Evolutionary conservation across 2,329 filamentous ascomycete genomes (phyloP).

Genomic region (Fusarium nurragi): DNA sequence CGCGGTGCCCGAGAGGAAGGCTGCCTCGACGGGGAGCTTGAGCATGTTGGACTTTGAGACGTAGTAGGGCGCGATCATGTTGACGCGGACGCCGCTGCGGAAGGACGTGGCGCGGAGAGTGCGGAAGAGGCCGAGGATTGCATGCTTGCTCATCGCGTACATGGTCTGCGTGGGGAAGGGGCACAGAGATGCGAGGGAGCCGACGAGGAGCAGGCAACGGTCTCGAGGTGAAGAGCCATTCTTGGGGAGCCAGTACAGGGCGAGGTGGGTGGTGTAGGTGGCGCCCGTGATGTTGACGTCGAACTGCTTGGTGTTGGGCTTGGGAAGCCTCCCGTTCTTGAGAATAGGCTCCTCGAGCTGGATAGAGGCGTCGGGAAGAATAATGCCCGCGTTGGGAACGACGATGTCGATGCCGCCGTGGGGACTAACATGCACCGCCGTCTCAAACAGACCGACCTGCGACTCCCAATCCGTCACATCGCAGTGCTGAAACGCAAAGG

Average conservation of each 20-base stretch:
- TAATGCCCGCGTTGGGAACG: slow-evolving; percentile 73
- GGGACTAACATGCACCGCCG: slow-evolving; percentile 62
- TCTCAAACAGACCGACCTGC: slow-evolving; percentile 70
- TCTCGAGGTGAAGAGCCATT: slow-evolving; percentile 51
- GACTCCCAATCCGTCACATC: slow-evolving; percentile 73
- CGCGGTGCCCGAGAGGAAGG: slow-evolving; percentile 63
- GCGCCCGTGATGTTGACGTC: slow-evolving; percentile 72
- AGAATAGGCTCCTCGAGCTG: slow-evolving; percentile 59
- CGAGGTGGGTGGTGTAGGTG: slow-evolving; percentile 72
- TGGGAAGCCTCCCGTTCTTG: slow-evolving; percentile 53
- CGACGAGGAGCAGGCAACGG: slow-evolving; percentile 69
- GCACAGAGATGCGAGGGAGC: slow-evolving; percentile 67
- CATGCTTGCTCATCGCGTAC: slow-evolving; percentile 73
- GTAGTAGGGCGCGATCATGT: slow-evolving; percentile 75
- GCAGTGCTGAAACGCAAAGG: slow-evolving; percentile 67
- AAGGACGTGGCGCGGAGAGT: slow-evolving; percentile 61
- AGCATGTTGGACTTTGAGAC: slow-evolving; percentile 67
- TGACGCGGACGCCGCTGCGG: slow-evolving; percentile 65
- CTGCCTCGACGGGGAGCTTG: slow-evolving; percentile 55
- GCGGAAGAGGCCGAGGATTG: slow-evolving; percentile 71
- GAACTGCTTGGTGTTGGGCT: slow-evolving; percentile 62
- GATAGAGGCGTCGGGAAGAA: slow-evolving; percentile 44
- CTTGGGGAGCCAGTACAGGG: slow-evolving; percentile 56
- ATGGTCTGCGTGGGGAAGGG: slow-evolving; percentile 57
- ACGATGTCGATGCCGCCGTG: slow-evolving; percentile 68